Evolutionary conservation across 2,329 filamentous ascomycete genomes (phyloP).

Genomic region (Cytospora piceicola): DNA sequence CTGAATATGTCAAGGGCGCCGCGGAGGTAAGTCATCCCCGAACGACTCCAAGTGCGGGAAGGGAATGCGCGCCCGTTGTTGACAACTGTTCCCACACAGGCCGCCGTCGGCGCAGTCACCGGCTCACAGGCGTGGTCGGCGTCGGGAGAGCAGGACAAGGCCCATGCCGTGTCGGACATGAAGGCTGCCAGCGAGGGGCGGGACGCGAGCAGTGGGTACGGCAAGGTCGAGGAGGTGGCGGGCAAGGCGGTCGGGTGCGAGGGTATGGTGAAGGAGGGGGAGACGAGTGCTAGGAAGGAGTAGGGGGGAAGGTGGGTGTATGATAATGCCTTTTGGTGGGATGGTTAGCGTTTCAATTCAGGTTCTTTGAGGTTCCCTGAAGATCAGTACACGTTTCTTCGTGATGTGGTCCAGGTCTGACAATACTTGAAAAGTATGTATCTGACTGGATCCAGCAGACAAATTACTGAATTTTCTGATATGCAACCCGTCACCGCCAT

Average conservation of each 20-base stretch:
- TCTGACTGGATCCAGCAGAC: no score
- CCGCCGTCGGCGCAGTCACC: slow-evolving; percentile 63
- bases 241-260: slow-evolving; percentile 68
- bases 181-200: slow-evolving; percentile 61
- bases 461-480: no score
- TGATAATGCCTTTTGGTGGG: neutral
- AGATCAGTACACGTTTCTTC: no score
- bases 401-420: no score
- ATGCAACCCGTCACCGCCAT: no score
- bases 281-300: slow-evolving; percentile 49
- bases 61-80: neutral
- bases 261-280: slow-evolving; percentile 69
- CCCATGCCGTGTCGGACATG: slow-evolving; percentile 64
- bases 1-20: slow-evolving; percentile 70
- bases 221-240: slow-evolving; percentile 66
- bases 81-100: slow-evolving; percentile 43
- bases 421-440: no score
- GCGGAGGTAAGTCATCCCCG: slow-evolving; percentile 55
- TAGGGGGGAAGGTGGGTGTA: neutral
- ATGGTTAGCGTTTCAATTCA: neutral
- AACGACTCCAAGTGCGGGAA: neutral
- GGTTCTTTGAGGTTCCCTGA: no score
- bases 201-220: slow-evolving; percentile 59
- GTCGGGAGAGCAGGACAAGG: slow-evolving; percentile 67
- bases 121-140: slow-evolving; percentile 66